Evolutionary conservation across 352 stramenopile species (phyloP), one percentile per base, ranked within the genome.

Genomic region (Aphanomyces invadans): DNA sequence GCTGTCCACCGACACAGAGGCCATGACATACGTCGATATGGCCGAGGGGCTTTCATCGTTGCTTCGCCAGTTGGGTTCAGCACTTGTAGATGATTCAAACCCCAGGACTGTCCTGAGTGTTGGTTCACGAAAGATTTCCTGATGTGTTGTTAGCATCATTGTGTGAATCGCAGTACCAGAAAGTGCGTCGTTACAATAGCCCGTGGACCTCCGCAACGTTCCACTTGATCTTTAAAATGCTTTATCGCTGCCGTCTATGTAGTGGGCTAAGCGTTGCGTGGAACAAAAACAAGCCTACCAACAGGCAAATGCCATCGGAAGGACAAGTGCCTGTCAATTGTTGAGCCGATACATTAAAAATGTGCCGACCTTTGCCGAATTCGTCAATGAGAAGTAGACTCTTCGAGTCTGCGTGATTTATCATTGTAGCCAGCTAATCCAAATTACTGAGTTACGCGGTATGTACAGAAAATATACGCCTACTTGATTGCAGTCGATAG

Each of bases 401-500:
- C 23, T 68, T 71, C 23, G 71, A 73, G 54, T 81, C 73, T 39
- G 73, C 73, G 29, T 92, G 79, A 54, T 91, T 86, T 0, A 95
- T 69, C 86, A 95, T 95, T 71, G 81, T 81, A 1, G 83, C 80
- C 61, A 95, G 82, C 83, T 95, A 69, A 17, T 66, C 28, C 21
- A 57, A 56, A 45, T 29, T 15, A 19, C 12, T 21, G 15, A 17
- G 44, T 32, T 44, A 4, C 19, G n/a, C n/a, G n/a, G n/a, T n/a
- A n/a, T n/a, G n/a, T n/a, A n/a, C n/a, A n/a, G n/a, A n/a, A n/a
- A n/a, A n/a, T n/a, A n/a, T n/a, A n/a, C n/a, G n/a, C n/a, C n/a
- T 68, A 93, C 86, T 75, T 95, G 86, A 28, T 81, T 89, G 71
- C 83, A 93, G 70, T 95, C 86, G 36, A 95, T 93, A 5, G 86